Evolutionary conservation across 1,139 yeast genomes (phyloP).

Genomic region (Meyerozyma carpophila): DNA sequence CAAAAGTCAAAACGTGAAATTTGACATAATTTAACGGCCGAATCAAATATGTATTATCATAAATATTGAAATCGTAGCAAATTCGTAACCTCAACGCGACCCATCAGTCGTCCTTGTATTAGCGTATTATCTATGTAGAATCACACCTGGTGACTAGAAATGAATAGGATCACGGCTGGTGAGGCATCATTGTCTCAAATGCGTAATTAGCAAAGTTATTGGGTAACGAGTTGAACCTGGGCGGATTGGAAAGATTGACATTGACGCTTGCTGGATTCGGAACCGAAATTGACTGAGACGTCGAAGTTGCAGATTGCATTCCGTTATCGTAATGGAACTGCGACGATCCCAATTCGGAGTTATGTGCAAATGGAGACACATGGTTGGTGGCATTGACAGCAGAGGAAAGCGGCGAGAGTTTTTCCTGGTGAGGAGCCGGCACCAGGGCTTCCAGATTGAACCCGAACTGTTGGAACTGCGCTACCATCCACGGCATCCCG

Average conservation of each 20-base stretch:
- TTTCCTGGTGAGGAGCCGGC: not conserved
- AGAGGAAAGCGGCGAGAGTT: not conserved
- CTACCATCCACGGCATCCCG: not conserved
- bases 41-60: too few species aligned
- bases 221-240: conserved; percentile 1
- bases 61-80: not conserved
- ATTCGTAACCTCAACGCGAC: too few species aligned
- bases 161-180: not conserved
- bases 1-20: too few species aligned
- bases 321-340: not conserved
- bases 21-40: too few species aligned
- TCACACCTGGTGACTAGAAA: conserved; percentile 1
- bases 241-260: not conserved
- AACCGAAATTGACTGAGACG: not conserved
- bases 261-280: not conserved
- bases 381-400: not conserved
- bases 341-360: not conserved
- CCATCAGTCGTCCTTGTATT: not conserved
- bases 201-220: not conserved
- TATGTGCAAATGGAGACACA: not conserved
- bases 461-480: not conserved
- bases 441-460: not conserved
- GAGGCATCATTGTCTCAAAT: conserved; percentile 1
- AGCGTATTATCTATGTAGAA: not conserved
- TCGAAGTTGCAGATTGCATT: not conserved